phyloP scores from a whole-genome alignment of 805 yeast genomes.

The Isabelozyma pseudorhagii region DNA sequence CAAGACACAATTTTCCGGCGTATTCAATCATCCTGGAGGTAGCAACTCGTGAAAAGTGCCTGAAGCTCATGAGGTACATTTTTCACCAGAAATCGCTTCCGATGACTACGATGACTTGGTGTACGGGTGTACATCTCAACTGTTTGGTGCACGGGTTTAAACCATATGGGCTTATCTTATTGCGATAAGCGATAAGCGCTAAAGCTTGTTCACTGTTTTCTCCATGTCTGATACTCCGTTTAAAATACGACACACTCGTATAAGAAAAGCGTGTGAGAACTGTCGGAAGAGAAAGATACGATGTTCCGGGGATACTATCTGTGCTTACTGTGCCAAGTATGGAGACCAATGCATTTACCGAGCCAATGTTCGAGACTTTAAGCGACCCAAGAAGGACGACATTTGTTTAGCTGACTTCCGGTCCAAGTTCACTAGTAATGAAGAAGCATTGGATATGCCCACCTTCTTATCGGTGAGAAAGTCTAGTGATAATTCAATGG shows the following conservation, averaged over 20 bases:
- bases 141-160: not conserved
- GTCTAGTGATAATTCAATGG: constrained; percentile 2
- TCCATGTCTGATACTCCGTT: not conserved
- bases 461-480: constrained; percentile 3
- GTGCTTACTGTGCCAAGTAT: constrained; percentile 11
- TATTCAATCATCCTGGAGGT: constrained; percentile 53
- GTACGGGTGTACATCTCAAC: not conserved
- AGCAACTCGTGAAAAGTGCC: not conserved
- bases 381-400: not conserved
- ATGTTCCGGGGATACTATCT: constrained; percentile 6
- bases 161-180: too few relatives aligned
- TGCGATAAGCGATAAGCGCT: too few relatives aligned
- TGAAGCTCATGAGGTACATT: not conserved
- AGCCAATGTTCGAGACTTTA: constrained; percentile 1
- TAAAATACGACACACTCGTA: not conserved
- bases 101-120: not conserved
- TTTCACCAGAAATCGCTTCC: not conserved
- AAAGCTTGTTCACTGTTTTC: not conserved
- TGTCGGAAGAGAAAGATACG: constrained; percentile 11
- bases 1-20: constrained; percentile 77
- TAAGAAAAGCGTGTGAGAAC: constrained; percentile 10
- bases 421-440: not conserved
- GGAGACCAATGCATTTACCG: constrained; percentile 12
- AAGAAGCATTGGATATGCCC: constrained; percentile 5
- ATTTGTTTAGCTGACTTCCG: not conserved